Conservation (phyloP, 2,329 filamentous ascomycete genomes). For the Pestalotiopsis sp. region DNA sequence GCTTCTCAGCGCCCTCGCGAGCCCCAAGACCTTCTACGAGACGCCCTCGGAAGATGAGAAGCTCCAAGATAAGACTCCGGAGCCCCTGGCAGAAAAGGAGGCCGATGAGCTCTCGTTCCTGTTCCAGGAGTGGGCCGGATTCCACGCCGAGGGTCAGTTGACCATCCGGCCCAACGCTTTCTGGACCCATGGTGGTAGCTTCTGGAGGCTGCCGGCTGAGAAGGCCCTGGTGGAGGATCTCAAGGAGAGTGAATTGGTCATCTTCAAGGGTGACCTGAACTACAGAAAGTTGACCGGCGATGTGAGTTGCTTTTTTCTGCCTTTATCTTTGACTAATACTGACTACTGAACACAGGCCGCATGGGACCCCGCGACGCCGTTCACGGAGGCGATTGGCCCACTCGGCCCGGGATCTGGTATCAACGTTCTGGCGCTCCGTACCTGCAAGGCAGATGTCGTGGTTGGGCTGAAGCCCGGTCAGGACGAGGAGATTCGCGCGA, state of each 20-base stretch:
- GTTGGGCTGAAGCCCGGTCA: constrained; percentile 82
- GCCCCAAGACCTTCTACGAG: constrained; percentile 79
- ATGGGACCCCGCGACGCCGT: constrained; percentile 89
- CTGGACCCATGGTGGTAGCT: constrained; percentile 88
- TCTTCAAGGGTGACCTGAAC: constrained; percentile 98
- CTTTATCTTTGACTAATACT: neutral
- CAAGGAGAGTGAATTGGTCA: constrained; percentile 80
- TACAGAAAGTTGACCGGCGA: constrained; percentile 92
- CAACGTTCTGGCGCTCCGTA: constrained; percentile 84
- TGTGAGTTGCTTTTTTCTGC: constrained; percentile 53
- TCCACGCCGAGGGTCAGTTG: constrained; percentile 84
- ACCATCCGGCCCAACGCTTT: constrained; percentile 83
- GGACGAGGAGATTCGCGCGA: constrained; percentile 77
- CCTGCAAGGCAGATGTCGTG: constrained; percentile 95
- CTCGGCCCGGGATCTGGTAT: constrained; percentile 81
- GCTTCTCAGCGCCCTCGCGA: constrained; percentile 79
- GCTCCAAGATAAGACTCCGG: constrained; percentile 57
- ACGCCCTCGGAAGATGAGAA: constrained; percentile 70
- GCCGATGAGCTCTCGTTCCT: constrained; percentile 70
- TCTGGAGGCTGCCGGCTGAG: constrained; percentile 80
- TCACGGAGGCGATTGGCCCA: constrained; percentile 81
- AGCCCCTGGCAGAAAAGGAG: constrained; percentile 69
- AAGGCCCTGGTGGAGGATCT: constrained; percentile 75
- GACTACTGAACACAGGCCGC: constrained; percentile 51
- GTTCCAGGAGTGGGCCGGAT: constrained; percentile 77